Base-by-base conservation (phyloP, 1,139 yeast genomes). In the Yamadazyma diddensiae region DNA sequence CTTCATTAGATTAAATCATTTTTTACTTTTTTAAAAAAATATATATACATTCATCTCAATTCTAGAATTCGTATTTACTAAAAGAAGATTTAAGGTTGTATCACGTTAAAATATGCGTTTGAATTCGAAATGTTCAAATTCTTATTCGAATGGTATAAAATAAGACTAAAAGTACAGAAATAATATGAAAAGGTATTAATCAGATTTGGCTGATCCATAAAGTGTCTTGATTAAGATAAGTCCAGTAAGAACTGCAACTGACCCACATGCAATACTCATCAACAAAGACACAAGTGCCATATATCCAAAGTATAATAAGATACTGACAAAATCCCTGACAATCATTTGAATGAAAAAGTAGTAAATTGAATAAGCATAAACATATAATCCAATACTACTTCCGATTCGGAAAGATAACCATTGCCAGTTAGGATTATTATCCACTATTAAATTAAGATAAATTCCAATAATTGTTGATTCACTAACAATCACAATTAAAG, bases 341-440 rank as follows among this genome's bases (percentile, higher is more conserved):
- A 74, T 70, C 51, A 82, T 62, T 43, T 72, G 68, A 30, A 59
- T 62, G 37, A 77, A 49, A 50, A 79, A 77, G 53, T 86, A 85
- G 50, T 82, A 83, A 15, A 82, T 50, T 6, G 94, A 77, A 53
- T 84, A 85, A 3, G 67, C 59, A 48, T 77, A 76, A 41, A 87
- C 70, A 60, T 82, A 86, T 70, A 82, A 70, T 16, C 88, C 77
- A 29, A 76, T 78, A 38, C 88, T 77, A 1, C 86, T 71, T 3
- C 95, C 88, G 24, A 79, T 77, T 40, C 77, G 57, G 55, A 85
- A 86, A 12, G 88, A 69, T 44, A 82, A 69, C 95, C 96, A 87
- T 53, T 85, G 86, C 95, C 96, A 87, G 40, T 68, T 59, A 34
- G 79, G 79, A 49, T 82, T 78, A 34, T 77, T 79, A 42, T 76